Conservation (phyloP, 768 basidiomycete genomes). For the Serendipita sp. region DNA sequence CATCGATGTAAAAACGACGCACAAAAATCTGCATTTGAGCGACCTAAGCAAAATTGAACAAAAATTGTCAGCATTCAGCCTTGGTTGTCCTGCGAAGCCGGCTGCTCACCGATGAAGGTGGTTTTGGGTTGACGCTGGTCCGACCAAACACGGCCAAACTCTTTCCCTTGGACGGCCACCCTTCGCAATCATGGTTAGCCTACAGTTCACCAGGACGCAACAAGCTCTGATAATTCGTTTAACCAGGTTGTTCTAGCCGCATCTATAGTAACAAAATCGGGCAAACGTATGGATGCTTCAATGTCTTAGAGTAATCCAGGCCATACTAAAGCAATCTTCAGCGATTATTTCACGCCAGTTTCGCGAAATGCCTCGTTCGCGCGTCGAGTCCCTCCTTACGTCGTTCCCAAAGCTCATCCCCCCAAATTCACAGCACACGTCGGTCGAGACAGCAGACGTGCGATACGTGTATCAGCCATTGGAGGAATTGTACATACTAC, state of each 20-base stretch:
- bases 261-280: conserved; percentile 87
- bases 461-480: conserved; percentile 94
- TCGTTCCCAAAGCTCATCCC: conserved; percentile 97
- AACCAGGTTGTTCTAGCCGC: conserved; percentile 78
- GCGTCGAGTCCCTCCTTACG: conserved; percentile 89
- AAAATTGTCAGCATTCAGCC: neutral
- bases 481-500: conserved; percentile 89
- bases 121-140: neutral
- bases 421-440: conserved; percentile 84
- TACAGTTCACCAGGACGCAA: neutral
- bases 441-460: conserved; percentile 89
- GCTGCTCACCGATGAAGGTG: neutral
- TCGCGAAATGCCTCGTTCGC: conserved; percentile 74
- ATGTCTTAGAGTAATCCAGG: neutral
- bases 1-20: conserved; percentile 16
- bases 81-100: neutral
- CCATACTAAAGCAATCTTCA: conserved; percentile 18
- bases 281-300: conserved; percentile 53
- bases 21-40: conserved; percentile 54
- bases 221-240: neutral
- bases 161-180: neutral
- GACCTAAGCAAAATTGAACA: neutral
- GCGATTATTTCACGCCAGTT: conserved; percentile 95
- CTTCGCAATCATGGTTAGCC: neutral
- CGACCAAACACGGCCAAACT: neutral